Evolutionary conservation across 164 flowering plant species (phyloP).

Genomic region (Hamamelis virginiana): DNA sequence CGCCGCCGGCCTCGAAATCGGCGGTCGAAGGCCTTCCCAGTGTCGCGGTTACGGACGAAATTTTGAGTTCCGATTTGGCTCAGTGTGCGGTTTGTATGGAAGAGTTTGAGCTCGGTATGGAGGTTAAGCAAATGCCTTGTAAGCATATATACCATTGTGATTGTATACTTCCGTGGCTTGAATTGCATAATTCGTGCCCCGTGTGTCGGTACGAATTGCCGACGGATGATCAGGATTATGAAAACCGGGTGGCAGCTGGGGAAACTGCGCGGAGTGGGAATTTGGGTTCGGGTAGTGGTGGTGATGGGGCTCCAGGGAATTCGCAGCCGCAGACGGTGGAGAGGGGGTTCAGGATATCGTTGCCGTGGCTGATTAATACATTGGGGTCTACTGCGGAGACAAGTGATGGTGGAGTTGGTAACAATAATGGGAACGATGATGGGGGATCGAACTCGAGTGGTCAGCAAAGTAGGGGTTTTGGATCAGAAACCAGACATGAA

Average conservation of each 20-base stretch:
- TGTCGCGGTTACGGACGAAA: constrained; percentile 39
- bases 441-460: constrained; percentile 26
- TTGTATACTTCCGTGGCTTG: constrained; percentile 88
- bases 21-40: constrained; percentile 58
- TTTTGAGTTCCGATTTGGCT: constrained; percentile 49
- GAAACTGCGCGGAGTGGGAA: constrained; percentile 7
- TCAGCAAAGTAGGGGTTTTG: constrained; percentile 25
- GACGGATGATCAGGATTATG: constrained; percentile 86
- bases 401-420: constrained; percentile 33
- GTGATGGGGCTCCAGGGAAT: constrained; percentile 13
- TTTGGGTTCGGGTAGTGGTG: no score
- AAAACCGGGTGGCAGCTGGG: constrained; percentile 25
- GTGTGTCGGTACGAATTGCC: constrained; percentile 92
- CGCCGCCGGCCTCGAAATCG: constrained; percentile 86
- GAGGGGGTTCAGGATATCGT: constrained; percentile 55
- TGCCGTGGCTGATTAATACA: constrained; percentile 57
- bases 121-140: constrained; percentile 84
- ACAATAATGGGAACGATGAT: constrained; percentile 24
- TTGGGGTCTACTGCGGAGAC: constrained; percentile 46
- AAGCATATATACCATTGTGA: constrained; percentile 79
- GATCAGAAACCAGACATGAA: constrained; percentile 44
- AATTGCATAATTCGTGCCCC: constrained; percentile 87
- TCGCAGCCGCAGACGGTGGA: constrained; percentile 27
- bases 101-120: constrained; percentile 49
- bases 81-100: constrained; percentile 94